These are phyloP conservation scores for Anisodus tanguticus DNA, from an alignment of 257 asterid genomes.

Conservation along the genomic window DNA sequence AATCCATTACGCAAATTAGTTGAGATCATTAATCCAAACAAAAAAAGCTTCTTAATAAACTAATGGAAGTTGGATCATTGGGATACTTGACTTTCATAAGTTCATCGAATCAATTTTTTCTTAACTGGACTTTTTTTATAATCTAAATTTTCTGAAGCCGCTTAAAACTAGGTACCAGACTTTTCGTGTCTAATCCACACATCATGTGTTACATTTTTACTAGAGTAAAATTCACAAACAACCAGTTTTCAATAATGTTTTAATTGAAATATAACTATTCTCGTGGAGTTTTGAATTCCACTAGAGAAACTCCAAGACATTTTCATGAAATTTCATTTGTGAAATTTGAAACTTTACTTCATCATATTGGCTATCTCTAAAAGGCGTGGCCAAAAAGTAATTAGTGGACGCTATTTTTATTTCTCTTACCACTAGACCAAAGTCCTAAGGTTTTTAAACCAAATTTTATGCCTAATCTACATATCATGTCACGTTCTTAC, in stretches of 20 bases:
- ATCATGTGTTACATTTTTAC: no score
- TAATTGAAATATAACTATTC: not conserved
- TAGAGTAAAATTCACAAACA: not conserved
- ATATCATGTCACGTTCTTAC: not conserved
- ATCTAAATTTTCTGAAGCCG: not conserved
- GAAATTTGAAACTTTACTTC: not conserved
- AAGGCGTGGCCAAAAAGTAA: not conserved
- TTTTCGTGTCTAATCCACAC: no score
- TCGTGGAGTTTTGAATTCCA: not conserved
- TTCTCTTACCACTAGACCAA: not conserved
- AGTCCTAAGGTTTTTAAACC: not conserved
- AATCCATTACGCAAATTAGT: constrained; percentile 50
- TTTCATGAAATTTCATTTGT: not conserved
- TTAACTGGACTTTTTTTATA: not conserved
- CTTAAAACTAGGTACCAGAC: not conserved
- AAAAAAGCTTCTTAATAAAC: not conserved
- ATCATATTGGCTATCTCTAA: not conserved
- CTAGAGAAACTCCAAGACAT: not conserved
- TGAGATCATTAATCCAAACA: constrained; percentile 13
- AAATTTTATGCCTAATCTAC: not conserved
- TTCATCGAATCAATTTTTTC: not conserved
- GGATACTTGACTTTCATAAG: not conserved
- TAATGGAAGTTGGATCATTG: not conserved
- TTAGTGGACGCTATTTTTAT: not conserved
- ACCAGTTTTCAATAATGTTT: not conserved